Evolutionary conservation across 1,284 basidiomycete species (phyloP).

Genomic region (Trametes sp.): DNA sequence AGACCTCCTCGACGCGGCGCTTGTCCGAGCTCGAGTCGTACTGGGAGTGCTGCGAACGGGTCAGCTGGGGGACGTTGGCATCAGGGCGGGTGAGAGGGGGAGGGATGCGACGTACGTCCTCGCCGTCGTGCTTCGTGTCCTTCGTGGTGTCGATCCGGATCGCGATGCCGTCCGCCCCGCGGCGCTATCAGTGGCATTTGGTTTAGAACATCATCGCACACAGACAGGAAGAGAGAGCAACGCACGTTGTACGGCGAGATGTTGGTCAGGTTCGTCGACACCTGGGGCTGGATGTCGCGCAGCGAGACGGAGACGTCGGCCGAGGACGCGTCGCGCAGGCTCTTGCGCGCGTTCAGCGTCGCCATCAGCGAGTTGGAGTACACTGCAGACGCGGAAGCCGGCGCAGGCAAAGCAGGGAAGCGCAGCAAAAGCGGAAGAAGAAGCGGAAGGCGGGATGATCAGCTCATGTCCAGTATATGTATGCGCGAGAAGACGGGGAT

Average conservation of each 20-base stretch:
- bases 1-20: conserved; percentile 21
- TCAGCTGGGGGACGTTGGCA: not conserved
- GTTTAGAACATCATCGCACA: too few relatives aligned
- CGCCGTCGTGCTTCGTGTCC: conserved; percentile 46
- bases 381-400: conserved; percentile 41
- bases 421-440: not conserved
- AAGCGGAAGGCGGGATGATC: not conserved
- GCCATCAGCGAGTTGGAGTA: conserved; percentile 64
- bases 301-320: conserved; percentile 57
- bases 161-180: conserved; percentile 40
- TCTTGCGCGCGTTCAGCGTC: conserved; percentile 61
- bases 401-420: not conserved
- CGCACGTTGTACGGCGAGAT: conserved; percentile 12
- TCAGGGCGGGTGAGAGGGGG: not conserved
- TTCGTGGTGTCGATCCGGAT: conserved; percentile 63
- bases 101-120: conserved; percentile 3
- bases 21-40: conserved; percentile 21
- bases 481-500: not conserved
- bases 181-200: conserved; percentile 14
- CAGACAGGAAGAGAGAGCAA: too few relatives aligned
- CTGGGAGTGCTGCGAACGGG: conserved; percentile 6
- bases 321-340: conserved; percentile 51
- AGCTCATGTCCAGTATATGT: conserved; percentile 30
- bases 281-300: conserved; percentile 44
- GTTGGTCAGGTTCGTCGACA: conserved; percentile 17